These are phyloP conservation scores for Phytophthora europaea DNA, from an alignment of 352 stramenopile genomes.

Conservation along the genomic window DNA sequence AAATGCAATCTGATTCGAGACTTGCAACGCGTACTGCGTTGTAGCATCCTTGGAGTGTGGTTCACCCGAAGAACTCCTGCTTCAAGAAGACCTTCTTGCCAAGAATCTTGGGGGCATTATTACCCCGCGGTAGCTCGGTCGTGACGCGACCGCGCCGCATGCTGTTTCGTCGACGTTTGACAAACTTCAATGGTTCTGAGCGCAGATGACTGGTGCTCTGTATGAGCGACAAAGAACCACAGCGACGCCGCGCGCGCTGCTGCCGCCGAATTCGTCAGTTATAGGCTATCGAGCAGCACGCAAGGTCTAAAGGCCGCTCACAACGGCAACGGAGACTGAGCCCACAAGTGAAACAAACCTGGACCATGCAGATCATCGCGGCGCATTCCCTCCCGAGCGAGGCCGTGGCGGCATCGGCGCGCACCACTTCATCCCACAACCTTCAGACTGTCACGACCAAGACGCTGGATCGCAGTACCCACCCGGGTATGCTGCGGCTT, in stretches of 20 bases:
- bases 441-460: conserved; percentile 4
- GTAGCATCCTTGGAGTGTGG: too few relatives aligned
- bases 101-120: background rate
- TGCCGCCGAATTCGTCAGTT: background rate
- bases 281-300: conserved; percentile 8
- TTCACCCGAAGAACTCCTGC: too few relatives aligned
- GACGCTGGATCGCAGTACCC: background rate
- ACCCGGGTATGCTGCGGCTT: conserved; percentile 27
- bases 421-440: background rate
- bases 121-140: conserved; percentile 6
- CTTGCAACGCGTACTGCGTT: too few relatives aligned
- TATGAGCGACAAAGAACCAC: conserved; percentile 26
- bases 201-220: conserved; percentile 6
- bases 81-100: too few relatives aligned
- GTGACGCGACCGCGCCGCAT: conserved; percentile 17
- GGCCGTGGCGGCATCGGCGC: background rate
- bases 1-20: too few relatives aligned
- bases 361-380: conserved; percentile 19
- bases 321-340: conserved; percentile 18
- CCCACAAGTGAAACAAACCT: background rate
- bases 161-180: conserved; percentile 27
- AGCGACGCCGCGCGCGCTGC: conserved; percentile 2
- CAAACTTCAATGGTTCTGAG: conserved; percentile 14
- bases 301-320: conserved; percentile 13
- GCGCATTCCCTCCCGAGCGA: background rate